phyloP scores from a whole-genome alignment of 2,329 filamentous ascomycete genomes.

The Penicillium sp. region DNA sequence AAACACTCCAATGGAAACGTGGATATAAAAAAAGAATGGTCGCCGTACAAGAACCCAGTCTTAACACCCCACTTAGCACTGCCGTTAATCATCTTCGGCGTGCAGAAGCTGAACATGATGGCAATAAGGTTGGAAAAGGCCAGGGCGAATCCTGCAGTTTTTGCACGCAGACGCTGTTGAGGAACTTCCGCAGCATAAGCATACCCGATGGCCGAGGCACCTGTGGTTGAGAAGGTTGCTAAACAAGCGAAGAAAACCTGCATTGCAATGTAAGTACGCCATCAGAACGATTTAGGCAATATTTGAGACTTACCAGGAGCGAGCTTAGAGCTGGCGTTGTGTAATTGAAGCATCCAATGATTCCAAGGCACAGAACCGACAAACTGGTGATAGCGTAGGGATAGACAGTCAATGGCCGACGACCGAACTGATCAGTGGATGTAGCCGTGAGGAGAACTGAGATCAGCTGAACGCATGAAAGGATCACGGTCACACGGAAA shows the following conservation, averaged over 20 bases:
- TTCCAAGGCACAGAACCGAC: conserved; percentile 42
- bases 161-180: conserved; percentile 43
- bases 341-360: conserved; percentile 46
- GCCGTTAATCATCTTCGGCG: conserved; percentile 48
- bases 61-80: conserved; percentile 50
- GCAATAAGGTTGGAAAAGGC: conserved; percentile 44
- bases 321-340: conserved; percentile 35
- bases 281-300: neutral
- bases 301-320: conserved; percentile 33
- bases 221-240: conserved; percentile 46
- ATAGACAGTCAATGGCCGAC: conserved; percentile 44
- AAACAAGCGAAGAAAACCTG: conserved; percentile 48
- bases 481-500: conserved; percentile 46
- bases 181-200: conserved; percentile 47
- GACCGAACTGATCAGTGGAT: conserved; percentile 39
- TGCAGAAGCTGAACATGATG: conserved; percentile 51
- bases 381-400: conserved; percentile 42
- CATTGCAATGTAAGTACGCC: neutral
- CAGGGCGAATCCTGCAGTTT: conserved; percentile 43
- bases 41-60: conserved; percentile 48
- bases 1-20: neutral
- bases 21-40: neutral
- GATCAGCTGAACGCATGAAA: conserved; percentile 45
- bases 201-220: conserved; percentile 47
- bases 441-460: conserved; percentile 44